A percentile compares a stretch with the other conserved stretches of the same genome.
These are phyloP conservation scores for Chytriomyces hyalinus DNA, from an alignment of 192 early-diverging fungal genomes.

Conservation along the genomic window DNA sequence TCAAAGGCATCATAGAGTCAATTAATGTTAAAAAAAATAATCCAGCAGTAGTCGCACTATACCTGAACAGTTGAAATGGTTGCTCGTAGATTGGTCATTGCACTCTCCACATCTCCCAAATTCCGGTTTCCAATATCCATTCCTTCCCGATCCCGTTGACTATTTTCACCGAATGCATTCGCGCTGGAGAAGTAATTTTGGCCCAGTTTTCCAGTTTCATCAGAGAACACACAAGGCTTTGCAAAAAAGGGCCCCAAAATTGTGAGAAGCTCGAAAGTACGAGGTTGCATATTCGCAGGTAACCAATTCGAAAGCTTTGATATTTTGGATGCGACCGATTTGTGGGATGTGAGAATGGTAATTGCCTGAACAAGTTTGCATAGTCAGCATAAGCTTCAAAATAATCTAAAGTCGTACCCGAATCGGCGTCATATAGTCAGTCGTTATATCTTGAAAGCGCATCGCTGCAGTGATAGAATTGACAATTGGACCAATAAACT, in stretches of 20 bases:
- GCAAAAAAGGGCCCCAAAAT: conserved; percentile 78
- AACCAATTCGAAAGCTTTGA: conserved; percentile 56
- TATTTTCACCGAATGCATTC: conserved; percentile 41
- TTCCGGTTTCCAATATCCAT: conserved; percentile 51
- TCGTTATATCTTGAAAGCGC: conserved; percentile 49
- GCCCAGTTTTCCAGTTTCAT: conserved; percentile 44
- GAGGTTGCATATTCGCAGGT: conserved; percentile 49
- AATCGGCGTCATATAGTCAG: conserved; percentile 56
- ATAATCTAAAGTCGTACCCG: conserved; percentile 39
- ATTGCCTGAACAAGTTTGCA: conserved; percentile 50
- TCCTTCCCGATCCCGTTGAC: conserved; percentile 37
- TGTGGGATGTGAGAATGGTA: conserved; percentile 57
- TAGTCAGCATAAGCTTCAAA: background rate
- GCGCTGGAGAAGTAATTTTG: conserved; percentile 51
- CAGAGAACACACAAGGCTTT: conserved; percentile 47
- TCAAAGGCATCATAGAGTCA: conserved; percentile 13
- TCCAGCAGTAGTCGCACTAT: background rate
- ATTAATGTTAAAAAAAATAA: background rate
- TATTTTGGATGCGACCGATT: conserved; percentile 59
- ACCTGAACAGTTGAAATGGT: conserved; percentile 47
- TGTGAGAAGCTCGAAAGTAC: conserved; percentile 64
- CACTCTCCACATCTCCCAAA: conserved; percentile 51
- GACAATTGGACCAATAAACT: conserved; percentile 65
- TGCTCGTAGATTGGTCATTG: conserved; percentile 43
- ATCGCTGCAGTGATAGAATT: conserved; percentile 56